Conservation (phyloP, 306 rosid species). For the Geum urbanum region DNA sequence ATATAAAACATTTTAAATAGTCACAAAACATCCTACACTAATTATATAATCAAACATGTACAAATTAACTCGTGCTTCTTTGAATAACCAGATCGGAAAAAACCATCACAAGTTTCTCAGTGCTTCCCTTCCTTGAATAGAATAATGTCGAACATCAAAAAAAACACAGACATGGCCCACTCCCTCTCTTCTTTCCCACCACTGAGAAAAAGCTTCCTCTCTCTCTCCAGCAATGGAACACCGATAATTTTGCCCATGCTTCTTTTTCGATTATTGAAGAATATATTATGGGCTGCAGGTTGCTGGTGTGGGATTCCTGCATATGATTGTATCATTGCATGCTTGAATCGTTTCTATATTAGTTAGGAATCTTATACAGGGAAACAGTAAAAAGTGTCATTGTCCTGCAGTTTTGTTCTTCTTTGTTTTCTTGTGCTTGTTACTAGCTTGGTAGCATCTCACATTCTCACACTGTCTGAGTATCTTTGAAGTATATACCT, state of each 20-base stretch:
- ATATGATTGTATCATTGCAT: constrained; percentile 35
- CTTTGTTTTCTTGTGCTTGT: constrained; percentile 22
- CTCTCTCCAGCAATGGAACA: constrained; percentile 20
- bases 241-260: constrained; percentile 32
- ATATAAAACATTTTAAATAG: too few species aligned
- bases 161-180: constrained; percentile 29
- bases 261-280: constrained; percentile 30
- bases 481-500: background rate
- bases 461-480: background rate
- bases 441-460: too few species aligned
- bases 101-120: constrained; percentile 33
- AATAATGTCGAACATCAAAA: constrained; percentile 29
- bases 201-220: constrained; percentile 26
- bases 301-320: constrained; percentile 28
- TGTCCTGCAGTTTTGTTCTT: constrained; percentile 17
- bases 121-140: constrained; percentile 28
- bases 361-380: constrained; percentile 20
- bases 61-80: too few species aligned
- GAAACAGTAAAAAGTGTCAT: constrained; percentile 21
- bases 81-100: constrained; percentile 25
- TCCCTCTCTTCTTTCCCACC: constrained; percentile 37
- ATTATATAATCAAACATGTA: too few species aligned
- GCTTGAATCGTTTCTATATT: constrained; percentile 29
- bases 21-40: too few species aligned
- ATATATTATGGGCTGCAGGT: constrained; percentile 26